Conservation (phyloP, 306 rosid species). For the Alnus glutinosa region DNA sequence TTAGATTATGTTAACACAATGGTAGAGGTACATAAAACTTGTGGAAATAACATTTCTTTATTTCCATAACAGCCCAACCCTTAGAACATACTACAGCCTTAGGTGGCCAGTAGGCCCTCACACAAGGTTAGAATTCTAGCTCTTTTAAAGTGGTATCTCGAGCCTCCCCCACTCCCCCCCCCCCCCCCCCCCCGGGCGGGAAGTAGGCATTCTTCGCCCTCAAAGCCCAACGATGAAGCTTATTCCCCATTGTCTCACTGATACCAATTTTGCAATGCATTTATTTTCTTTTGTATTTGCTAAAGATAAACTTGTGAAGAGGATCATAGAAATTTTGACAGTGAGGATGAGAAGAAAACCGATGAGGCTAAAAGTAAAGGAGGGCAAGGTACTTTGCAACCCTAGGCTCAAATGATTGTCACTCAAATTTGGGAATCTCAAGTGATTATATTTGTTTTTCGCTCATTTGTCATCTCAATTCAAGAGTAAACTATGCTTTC, state of each 20-base stretch:
- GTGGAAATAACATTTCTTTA: neutral
- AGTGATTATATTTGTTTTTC: neutral
- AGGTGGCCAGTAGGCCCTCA: too few species aligned
- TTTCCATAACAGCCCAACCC: neutral
- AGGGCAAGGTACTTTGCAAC: neutral
- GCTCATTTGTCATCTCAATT: neutral
- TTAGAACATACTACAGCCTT: too few species aligned
- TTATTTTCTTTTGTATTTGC: neutral
- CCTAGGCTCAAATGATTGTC: neutral
- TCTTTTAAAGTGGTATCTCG: too few species aligned
- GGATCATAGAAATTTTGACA: neutral
- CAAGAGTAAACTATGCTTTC: neutral
- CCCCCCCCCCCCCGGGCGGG: too few species aligned
- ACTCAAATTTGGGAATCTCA: neutral
- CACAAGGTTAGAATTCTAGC: too few species aligned
- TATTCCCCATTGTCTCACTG: too few species aligned
- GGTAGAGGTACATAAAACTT: neutral
- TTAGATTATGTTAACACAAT: too few species aligned
- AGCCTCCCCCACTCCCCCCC: too few species aligned
- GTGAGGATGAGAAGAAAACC: neutral
- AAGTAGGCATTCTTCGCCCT: too few species aligned
- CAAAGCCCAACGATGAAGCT: too few species aligned
- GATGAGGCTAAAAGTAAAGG: neutral
- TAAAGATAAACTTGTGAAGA: neutral
- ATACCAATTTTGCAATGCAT: neutral